A percentile compares a stretch with the other conserved stretches of the same genome.
Conservation (phyloP, 306 rosid species). For the Arachis hypogaea region DNA sequence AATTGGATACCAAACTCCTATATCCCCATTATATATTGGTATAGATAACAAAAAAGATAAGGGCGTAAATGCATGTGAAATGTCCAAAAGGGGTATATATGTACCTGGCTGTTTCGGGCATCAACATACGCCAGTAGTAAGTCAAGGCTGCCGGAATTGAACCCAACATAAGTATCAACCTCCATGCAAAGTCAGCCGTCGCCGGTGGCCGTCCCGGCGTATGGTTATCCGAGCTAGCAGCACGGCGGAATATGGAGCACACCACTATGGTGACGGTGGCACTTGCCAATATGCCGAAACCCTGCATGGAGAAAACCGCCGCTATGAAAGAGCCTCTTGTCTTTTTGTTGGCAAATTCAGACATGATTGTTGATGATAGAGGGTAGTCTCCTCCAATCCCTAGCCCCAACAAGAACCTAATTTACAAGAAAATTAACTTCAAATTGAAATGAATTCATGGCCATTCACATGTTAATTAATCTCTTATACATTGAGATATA, state of each 20-base stretch:
- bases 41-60: neutral
- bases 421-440: neutral
- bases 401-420: slow-evolving; percentile 62
- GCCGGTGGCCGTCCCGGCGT: slow-evolving; percentile 39
- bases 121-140: slow-evolving; percentile 85
- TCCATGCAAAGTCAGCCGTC: slow-evolving; percentile 72
- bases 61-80: neutral
- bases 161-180: slow-evolving; percentile 77
- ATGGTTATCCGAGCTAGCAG: neutral
- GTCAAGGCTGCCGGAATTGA: slow-evolving; percentile 76
- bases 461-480: neutral
- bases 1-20: too few relatives aligned
- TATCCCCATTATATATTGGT: too few relatives aligned
- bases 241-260: slow-evolving; percentile 49
- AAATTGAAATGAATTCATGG: neutral
- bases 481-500: too few relatives aligned
- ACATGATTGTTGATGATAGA: slow-evolving; percentile 81
- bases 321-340: slow-evolving; percentile 87
- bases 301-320: slow-evolving; percentile 87
- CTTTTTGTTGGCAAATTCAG: slow-evolving; percentile 79
- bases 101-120: slow-evolving; percentile 95
- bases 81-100: slow-evolving; percentile 18
- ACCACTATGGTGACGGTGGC: slow-evolving; percentile 63
- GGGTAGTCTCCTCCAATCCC: slow-evolving; percentile 94
- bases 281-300: slow-evolving; percentile 70